phyloP scores from a whole-genome alignment of 2,329 filamentous ascomycete species.

The Fusarium sp. region DNA sequence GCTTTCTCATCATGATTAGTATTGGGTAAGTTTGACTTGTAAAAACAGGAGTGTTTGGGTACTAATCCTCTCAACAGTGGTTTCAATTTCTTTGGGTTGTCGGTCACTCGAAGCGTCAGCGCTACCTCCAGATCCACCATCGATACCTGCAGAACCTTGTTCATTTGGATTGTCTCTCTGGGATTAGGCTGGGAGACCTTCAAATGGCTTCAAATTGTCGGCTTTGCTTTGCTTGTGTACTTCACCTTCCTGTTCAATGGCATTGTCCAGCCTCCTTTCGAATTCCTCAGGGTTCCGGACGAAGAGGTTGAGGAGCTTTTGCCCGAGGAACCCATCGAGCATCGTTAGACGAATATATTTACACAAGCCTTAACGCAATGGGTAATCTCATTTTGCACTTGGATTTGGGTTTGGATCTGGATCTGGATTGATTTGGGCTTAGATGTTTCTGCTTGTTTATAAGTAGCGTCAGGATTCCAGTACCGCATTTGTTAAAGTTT shows the following conservation, averaged over 20 bases:
- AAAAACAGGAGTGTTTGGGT: background rate
- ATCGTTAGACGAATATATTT: constrained; percentile 51
- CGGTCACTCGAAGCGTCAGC: constrained; percentile 88
- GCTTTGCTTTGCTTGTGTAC: constrained; percentile 91
- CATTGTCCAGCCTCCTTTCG: constrained; percentile 84
- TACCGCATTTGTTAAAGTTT: constrained; percentile 8
- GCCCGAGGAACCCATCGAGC: constrained; percentile 87
- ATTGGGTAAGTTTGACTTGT: constrained; percentile 75
- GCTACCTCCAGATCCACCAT: constrained; percentile 96
- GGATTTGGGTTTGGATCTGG: background rate
- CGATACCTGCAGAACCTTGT: constrained; percentile 95
- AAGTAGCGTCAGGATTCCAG: constrained; percentile 18
- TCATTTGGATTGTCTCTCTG: constrained; percentile 97
- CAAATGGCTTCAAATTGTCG: constrained; percentile 94
- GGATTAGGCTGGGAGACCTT: constrained; percentile 96
- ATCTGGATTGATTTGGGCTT: background rate
- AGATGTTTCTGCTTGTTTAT: background rate
- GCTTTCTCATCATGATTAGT: constrained; percentile 93
- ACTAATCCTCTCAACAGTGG: constrained; percentile 65
- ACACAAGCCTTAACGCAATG: background rate
- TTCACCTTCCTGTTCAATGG: constrained; percentile 98
- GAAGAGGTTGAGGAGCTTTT: constrained; percentile 72
- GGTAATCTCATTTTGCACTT: background rate
- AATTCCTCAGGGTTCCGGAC: constrained; percentile 67
- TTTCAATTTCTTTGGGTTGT: constrained; percentile 98